Conservation (phyloP, 805 yeast genomes). For the Candida caryicola region DNA sequence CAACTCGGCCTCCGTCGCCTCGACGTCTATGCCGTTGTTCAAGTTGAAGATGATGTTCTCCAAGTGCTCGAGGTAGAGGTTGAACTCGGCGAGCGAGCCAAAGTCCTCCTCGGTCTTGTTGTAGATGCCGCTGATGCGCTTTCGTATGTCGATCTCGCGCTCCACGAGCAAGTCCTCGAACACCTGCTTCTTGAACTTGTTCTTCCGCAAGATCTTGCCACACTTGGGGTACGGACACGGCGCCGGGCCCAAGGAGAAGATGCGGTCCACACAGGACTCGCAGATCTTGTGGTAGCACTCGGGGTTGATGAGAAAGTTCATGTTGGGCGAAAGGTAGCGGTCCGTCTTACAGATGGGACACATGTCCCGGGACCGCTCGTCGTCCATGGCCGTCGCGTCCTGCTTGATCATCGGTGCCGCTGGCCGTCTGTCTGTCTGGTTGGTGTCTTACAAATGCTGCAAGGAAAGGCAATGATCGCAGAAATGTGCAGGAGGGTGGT, state of each 20-base stretch:
- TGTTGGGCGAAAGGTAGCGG: conserved; percentile 87
- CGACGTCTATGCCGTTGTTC: conserved; percentile 65
- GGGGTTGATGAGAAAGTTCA: conserved; percentile 88
- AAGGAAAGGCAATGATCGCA: too few species aligned
- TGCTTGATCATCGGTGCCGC: too few species aligned
- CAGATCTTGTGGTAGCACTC: conserved; percentile 98
- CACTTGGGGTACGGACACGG: conserved; percentile 95
- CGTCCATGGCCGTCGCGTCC: too few species aligned
- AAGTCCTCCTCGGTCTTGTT: conserved; percentile 82
- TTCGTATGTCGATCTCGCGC: conserved; percentile 86
- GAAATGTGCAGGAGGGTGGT: too few species aligned
- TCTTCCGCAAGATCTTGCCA: conserved; percentile 80
- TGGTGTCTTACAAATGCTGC: too few species aligned
- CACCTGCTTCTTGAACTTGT: conserved; percentile 85
- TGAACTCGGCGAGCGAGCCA: conserved; percentile 54
- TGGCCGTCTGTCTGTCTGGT: too few species aligned
- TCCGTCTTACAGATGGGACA: conserved; percentile 98
- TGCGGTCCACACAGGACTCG: conserved; percentile 93
- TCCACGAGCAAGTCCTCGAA: conserved; percentile 91
- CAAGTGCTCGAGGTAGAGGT: conserved; percentile 76
- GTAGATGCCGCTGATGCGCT: conserved; percentile 70
- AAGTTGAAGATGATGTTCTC: conserved; percentile 80
- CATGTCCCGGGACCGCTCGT: conserved; percentile 66
- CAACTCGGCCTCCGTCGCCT: conserved; percentile 62
- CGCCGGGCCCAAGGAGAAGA: conserved; percentile 91